phyloP scores from a whole-genome alignment of 2,329 filamentous ascomycete species.

The Pseudogymnoascus destructans region DNA sequence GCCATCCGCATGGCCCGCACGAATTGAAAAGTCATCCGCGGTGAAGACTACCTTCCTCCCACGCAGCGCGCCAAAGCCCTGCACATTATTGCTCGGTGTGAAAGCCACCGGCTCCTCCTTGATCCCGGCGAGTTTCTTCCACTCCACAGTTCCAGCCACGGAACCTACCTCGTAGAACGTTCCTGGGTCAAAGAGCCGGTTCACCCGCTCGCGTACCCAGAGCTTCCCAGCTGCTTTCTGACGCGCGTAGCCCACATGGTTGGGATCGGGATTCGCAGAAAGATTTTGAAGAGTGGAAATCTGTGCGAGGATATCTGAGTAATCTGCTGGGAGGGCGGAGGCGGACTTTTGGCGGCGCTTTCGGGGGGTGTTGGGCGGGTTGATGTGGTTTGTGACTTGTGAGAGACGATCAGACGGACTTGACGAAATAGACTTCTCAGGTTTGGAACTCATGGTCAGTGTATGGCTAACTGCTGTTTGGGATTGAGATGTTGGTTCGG shows the following conservation, averaged over 20 bases:
- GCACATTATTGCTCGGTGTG: constrained; percentile 48
- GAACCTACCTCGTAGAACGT: constrained; percentile 48
- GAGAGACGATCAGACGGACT: constrained; percentile 23
- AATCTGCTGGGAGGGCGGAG: constrained; percentile 41
- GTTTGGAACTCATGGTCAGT: neutral
- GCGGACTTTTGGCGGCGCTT: constrained; percentile 14
- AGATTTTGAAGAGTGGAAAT: constrained; percentile 38
- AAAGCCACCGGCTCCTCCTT: constrained; percentile 38
- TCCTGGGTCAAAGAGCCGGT: constrained; percentile 41
- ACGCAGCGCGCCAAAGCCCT: constrained; percentile 40
- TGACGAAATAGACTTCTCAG: neutral
- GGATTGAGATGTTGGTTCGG: neutral
- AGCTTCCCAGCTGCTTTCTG: constrained; percentile 52
- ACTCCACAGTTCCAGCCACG: constrained; percentile 44
- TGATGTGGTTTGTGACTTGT: constrained; percentile 24
- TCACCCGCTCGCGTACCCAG: constrained; percentile 49
- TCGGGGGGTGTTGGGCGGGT: constrained; percentile 21
- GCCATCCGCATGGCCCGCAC: constrained; percentile 52
- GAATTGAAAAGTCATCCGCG: constrained; percentile 49
- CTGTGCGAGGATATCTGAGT: constrained; percentile 47
- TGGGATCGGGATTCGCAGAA: constrained; percentile 40
- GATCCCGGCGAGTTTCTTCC: constrained; percentile 35
- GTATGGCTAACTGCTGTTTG: neutral
- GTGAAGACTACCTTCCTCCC: constrained; percentile 45
- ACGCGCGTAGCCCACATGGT: constrained; percentile 43